These are phyloP conservation scores for Mycena sanguinolenta DNA, from an alignment of 768 basidiomycete species.

Conservation along the genomic window DNA sequence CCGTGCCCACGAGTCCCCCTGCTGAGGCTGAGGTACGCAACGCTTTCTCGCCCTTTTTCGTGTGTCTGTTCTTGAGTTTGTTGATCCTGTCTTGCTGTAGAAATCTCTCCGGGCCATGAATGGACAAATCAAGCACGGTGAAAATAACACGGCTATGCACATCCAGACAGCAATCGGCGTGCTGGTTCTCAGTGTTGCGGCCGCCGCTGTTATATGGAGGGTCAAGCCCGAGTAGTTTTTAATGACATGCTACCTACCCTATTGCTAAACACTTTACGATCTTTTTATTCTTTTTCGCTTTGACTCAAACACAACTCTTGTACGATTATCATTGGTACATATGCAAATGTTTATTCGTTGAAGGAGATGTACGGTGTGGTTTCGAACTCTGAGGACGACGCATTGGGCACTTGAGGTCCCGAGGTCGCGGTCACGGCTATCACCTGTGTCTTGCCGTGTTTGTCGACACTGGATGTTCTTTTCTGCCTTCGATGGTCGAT, in stretches of 20 bases:
- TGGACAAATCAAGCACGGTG: not conserved
- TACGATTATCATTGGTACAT: conserved; percentile 31
- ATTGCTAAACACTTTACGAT: not conserved
- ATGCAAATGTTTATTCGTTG: not conserved
- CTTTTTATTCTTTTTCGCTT: conserved; percentile 18
- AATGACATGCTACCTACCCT: conserved; percentile 5
- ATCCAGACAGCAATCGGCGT: conserved; percentile 74
- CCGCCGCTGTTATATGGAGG: conserved; percentile 81
- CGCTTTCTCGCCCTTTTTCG: conserved; percentile 36
- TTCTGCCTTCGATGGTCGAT: conserved; percentile 19
- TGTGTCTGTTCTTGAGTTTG: conserved; percentile 31
- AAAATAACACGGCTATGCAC: conserved; percentile 48
- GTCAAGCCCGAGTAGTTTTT: conserved; percentile 54
- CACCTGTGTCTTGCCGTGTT: not conserved
- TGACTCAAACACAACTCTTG: conserved; percentile 32
- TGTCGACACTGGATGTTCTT: conserved; percentile 13
- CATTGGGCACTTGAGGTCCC: too few species aligned
- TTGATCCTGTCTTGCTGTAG: conserved; percentile 37
- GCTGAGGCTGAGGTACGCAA: conserved; percentile 38
- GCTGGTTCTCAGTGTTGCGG: conserved; percentile 74
- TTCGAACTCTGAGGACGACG: too few species aligned
- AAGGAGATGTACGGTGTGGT: too few species aligned
- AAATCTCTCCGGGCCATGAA: conserved; percentile 28
- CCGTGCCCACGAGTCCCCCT: conserved; percentile 19
- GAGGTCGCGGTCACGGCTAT: conserved; percentile 18